Evolutionary conservation across 305 asterid genomes (phyloP), one percentile per base, ranked within the genome.

Genomic region (Fraxinus platypoda): DNA sequence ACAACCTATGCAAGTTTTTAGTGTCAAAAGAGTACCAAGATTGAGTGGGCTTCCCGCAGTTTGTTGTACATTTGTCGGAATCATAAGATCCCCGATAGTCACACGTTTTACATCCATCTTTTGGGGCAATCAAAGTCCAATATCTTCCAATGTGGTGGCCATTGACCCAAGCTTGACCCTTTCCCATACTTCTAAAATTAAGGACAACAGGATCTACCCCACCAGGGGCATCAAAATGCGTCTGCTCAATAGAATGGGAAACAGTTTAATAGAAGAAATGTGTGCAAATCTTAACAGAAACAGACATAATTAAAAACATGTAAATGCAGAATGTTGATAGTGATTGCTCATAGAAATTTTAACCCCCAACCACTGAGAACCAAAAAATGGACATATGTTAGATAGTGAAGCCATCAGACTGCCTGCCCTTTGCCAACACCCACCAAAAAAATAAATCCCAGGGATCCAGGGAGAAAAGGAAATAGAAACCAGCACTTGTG

Each of bases 101-200:
- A 78, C 99, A 95, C 59, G 85, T 84, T 84, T 85, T 86, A 81
- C 99, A 95, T 80, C 99, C 99, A 86, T 89, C 86, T 77, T 88
- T 80, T 26, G 97, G 97, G 43, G 97, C 94, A 77, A 73, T 83
- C 82, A 95, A 86, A 78, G 86, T 90, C 99, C 98, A 95, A 88
- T 91, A 95, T 86, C 98, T 91, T 81, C 99, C 99, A 7, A 94
- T 86, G 87, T 94, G 95, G 86, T 91, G 94, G 76, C 99, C 98
- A 70, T 95, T 95, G 80, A 95, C 89, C 99, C 99, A 94, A 72
- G 85, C 93, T 83, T 95, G 98, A 80, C 98, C 99, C 88, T 95
- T 95, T 21, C 95, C 97, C 99, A 95, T 94, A 84, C 93, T 90
- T 30, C 90, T 78, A 78, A 95, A 81, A 85, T 90, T 90, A 57